These are phyloP conservation scores for Nicotiana tomentosiformis DNA, from an alignment of 257 asterid genomes.

Conservation along the genomic window DNA sequence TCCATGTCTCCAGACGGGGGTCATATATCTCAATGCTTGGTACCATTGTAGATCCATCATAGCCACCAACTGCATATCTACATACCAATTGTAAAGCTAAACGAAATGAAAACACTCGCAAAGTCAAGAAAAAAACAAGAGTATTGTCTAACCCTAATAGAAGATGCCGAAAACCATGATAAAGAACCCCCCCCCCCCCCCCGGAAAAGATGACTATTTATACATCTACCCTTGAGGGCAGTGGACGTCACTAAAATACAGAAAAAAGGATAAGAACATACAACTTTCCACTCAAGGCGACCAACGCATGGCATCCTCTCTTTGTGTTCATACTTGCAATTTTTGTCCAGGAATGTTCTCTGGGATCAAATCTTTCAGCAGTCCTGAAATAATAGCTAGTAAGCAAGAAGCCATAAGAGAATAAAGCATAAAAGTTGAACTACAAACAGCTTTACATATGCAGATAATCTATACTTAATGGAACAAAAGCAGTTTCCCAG, in stretches of 20 bases:
- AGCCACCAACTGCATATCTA: slow-evolving; percentile 83
- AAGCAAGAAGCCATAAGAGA: not conserved
- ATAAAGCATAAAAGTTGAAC: not conserved
- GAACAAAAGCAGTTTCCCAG: not conserved
- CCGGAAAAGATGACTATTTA: not conserved
- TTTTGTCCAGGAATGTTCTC: slow-evolving; percentile 76
- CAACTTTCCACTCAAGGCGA: slow-evolving; percentile 62
- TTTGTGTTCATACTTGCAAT: slow-evolving; percentile 46
- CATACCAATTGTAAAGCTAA: not conserved
- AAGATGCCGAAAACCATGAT: not conserved
- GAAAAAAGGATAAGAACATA: slow-evolving; percentile 24
- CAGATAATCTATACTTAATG: not conserved
- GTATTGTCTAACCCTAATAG: not conserved
- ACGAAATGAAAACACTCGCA: not conserved
- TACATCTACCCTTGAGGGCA: not conserved
- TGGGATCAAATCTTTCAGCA: slow-evolving; percentile 86
- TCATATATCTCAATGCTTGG: slow-evolving; percentile 63
- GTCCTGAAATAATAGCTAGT: slow-evolving; percentile 33
- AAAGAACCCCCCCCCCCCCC: not conserved
- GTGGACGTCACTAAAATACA: not conserved
- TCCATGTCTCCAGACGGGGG: slow-evolving; percentile 66
- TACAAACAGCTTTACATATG: not conserved
- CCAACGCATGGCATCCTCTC: slow-evolving; percentile 71
- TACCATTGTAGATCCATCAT: slow-evolving; percentile 49
- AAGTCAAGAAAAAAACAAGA: not conserved